Base-by-base conservation (phyloP, 2,329 filamentous ascomycete genomes). In the Lachnellula arida region DNA sequence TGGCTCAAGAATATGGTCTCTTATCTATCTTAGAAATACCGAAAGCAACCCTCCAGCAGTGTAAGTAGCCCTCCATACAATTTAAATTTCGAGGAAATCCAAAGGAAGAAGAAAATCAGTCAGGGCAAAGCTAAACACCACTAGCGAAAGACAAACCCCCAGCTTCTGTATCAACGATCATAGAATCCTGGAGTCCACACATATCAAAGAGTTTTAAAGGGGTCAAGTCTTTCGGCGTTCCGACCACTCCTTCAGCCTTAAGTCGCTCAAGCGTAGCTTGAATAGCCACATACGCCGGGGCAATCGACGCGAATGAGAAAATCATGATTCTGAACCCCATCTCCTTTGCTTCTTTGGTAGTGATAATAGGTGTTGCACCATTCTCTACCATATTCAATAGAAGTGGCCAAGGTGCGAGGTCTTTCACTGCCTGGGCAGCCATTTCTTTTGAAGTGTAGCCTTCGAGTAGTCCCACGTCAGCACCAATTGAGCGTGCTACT, bases 271-370 rank as follows among this genome's bases (percentile, higher is more conserved):
- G 62, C 3, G 68, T 73, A 22, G 72, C 71, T 39, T 67, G 68
- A 15, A 78, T 75, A 5, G 74, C 75, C 8, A 68, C 58, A 52
- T 76, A 76, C 0, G 75, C 78, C 5, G 78, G 76, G 12, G 73
- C 78, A 42, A 82, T 67, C 0, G 76, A 72, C 7, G 75, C 70
- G 49, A 76, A 76, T 4, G 81, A 80, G 63, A 80, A 82, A 54
- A 86, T 85, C 47, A 83, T 78, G 55, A 86, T 74, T 56, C 76
- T 75, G 68, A 81, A 86, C 0, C 82, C 83, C 63, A 84, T 73
- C 42, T 77, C 72, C 57, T 74, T 73, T 7, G 81, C 81, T 61
- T 85, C 78, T 0, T 76, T 68, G 2, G 76, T 76, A 1, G 75
- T 76, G 51, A 81, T 77, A 25, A 78, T 72, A 0, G 82, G 82